Evolutionary conservation across 1,139 yeast species (phyloP), one percentile per base, ranked within the genome.

Genomic region (Kazachstania sp.): DNA sequence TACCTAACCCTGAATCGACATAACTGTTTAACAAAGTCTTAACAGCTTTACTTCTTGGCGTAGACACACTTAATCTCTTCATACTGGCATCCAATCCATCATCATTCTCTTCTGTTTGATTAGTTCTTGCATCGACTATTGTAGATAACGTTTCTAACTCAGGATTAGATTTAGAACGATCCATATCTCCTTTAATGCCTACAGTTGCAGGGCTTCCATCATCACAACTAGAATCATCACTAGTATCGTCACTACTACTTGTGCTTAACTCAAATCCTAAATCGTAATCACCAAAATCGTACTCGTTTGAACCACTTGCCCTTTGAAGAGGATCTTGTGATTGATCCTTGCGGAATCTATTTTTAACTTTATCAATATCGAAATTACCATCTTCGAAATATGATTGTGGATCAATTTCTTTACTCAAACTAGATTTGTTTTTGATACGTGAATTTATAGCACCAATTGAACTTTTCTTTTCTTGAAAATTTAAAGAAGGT

Each of bases 371-470:
- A 20, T 43, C 39, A 32, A 23, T 13, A 38, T 18, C 39, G n/a
- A 37, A 16, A 28, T 12, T 19, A 11, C 41, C 43, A 11, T 32
- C 34, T 3, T 28, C 12, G n/a, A 36, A 26, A 23, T 20, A 45
- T 5, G 47, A 40, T 28, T 20, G 29, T 3, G 50, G 40, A 16
- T 53, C 50, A 16, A 59, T 57, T 43, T 60, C 61, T 39, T 53
- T 57, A 41, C 62, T 57, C 15, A 57, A 44, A 39, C 61, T 59
- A 1, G 64, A 59, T 37, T 57, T 58, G 42, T 57, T 58, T 41
- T 54, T 58, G n/a, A 42, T 39, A 3, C 26, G 39, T 12, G 50
- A 45, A 4, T 49, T 28, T 11, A 39, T 37, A 8, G 29, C 36
- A 18, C 48, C 36, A 3, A 31, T 30, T 1, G 52, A 41, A 15